phyloP scores from a whole-genome alignment of 306 rosid genomes.

The Corylus americana region DNA sequence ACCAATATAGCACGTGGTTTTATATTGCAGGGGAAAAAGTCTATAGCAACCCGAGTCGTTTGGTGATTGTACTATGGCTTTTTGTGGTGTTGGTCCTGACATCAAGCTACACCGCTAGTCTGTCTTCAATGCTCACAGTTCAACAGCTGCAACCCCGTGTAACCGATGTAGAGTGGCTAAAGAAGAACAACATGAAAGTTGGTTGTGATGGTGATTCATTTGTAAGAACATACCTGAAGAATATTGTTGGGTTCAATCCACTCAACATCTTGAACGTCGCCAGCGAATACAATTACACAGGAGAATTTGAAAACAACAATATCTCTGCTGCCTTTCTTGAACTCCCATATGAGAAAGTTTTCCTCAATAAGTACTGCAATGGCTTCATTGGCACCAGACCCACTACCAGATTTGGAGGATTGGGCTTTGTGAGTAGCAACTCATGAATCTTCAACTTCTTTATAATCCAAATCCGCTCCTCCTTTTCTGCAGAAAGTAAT shows the following conservation, averaged over 20 bases:
- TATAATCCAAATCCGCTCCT: no score
- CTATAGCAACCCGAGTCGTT: conserved; percentile 42
- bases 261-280: background rate
- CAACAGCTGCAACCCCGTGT: conserved; percentile 25
- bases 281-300: background rate
- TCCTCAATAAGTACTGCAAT: conserved; percentile 34
- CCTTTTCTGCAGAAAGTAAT: no score
- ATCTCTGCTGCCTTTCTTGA: conserved; percentile 42
- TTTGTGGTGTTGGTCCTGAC: conserved; percentile 52
- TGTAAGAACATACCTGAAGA: background rate
- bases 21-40: conserved; percentile 47
- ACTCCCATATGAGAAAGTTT: conserved; percentile 62
- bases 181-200: conserved; percentile 36
- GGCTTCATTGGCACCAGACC: conserved; percentile 26
- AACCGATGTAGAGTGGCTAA: conserved; percentile 39
- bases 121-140: conserved; percentile 63
- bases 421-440: conserved; percentile 59
- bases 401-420: conserved; percentile 63
- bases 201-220: conserved; percentile 47
- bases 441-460: no score
- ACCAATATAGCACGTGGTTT: background rate
- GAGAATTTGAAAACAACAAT: background rate
- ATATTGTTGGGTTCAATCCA: background rate
- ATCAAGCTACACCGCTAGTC: conserved; percentile 75
- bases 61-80: conserved; percentile 52